phyloP scores from a whole-genome alignment of 2,329 filamentous ascomycete genomes.

The Zasmidium citrigriseum region DNA sequence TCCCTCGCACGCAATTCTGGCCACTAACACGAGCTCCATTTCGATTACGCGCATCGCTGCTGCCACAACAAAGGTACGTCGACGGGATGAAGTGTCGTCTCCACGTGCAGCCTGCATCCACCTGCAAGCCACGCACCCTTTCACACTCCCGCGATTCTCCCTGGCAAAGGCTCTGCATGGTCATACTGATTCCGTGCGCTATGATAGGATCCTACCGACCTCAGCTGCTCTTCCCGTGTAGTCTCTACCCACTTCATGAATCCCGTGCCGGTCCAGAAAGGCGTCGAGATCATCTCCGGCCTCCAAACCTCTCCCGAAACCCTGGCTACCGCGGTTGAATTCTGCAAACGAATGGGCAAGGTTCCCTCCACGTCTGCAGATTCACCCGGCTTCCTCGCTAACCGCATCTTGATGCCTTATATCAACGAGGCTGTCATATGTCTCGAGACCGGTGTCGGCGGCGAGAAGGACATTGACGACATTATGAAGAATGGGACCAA shows the following conservation, averaged over 20 bases:
- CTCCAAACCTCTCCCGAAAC: constrained; percentile 86
- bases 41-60: constrained; percentile 96
- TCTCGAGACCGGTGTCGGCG: constrained; percentile 87
- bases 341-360: constrained; percentile 93
- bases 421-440: constrained; percentile 98
- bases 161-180: constrained; percentile 2
- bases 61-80: constrained; percentile 61
- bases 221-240: constrained; percentile 80
- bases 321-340: constrained; percentile 76
- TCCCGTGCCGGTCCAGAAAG: constrained; percentile 93
- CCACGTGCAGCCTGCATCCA: constrained; percentile 7
- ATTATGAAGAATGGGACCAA: constrained; percentile 99
- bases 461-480: constrained; percentile 86
- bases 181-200: constrained; percentile 17
- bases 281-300: constrained; percentile 94
- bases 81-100: not conserved
- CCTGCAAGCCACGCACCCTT: not conserved
- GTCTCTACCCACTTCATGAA: constrained; percentile 99
- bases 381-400: constrained; percentile 90
- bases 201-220: constrained; percentile 69
- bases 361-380: constrained; percentile 84
- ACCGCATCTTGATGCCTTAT: constrained; percentile 97
- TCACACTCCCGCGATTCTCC: not conserved
- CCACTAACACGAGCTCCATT: constrained; percentile 98
- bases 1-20: constrained; percentile 81